Base-by-base conservation (phyloP, 768 basidiomycete genomes). In the Mycena amicta region DNA sequence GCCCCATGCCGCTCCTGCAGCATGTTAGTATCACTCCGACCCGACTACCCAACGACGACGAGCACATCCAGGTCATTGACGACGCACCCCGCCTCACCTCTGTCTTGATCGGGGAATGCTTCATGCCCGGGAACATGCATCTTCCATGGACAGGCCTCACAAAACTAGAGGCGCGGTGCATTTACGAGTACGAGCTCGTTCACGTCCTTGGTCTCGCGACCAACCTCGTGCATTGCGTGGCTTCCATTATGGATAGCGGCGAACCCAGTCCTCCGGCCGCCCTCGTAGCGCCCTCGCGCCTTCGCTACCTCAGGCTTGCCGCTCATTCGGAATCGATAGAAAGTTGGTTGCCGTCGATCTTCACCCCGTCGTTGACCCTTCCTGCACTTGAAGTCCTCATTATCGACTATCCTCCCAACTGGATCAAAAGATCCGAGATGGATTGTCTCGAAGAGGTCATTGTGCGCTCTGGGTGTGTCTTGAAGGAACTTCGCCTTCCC, bases 1-100 rank as follows among this genome's bases (percentile, higher is more conserved):
- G 50, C 4, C 50, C 55, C 6, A 56, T 61, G 54, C 55, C 59
- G 16, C 31, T 52, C 5, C 51, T 61, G 27, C 26, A 40, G 27
- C 13, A 30, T 3, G 12, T 56, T 23, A 50, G 25, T 3, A 29
- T 61, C 15, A 51, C 51, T 11, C 55, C 59, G 3, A 29, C 4
- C 25, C 22, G n/a, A 0, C 13, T 31, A 2, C 50, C 40, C 12
- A 8, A 12, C 23, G 12, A 12, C n/a, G 22, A 46, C 45, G 45
- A 46, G 8, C 27, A 3, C 16, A 5, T 46, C 27, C 18, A 15
- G 12, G 16, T 52, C 6, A 43, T 57, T 16, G 37, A 41, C 53
- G 2, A n/a, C 15, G 22, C 53, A 37, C 37, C 58, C 40, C 27
- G 31, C 12, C 30, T 54, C 11, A 45, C 3, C 8, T n/a, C 5